These are phyloP conservation scores for Malassezia sympodialis DNA, from an alignment of 1,284 basidiomycete species.

Conservation along the genomic window DNA sequence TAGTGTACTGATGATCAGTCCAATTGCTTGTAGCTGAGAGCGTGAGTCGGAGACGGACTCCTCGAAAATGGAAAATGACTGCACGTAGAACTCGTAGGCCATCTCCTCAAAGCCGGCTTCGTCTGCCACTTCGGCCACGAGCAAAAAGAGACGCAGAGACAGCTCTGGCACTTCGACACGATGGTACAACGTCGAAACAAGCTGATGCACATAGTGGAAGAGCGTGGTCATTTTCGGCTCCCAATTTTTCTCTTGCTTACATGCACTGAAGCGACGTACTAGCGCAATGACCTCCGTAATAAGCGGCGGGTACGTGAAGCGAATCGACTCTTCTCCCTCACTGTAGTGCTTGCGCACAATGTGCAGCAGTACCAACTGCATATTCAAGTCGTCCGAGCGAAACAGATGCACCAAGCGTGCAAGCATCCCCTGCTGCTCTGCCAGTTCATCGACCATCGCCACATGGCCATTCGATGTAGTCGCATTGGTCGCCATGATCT, in stretches of 20 bases:
- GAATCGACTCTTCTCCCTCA: constrained; percentile 41
- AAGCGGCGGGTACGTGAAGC: constrained; percentile 41
- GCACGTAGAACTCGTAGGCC: constrained; percentile 46
- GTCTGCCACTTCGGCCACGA: constrained; percentile 42
- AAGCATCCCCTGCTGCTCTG: constrained; percentile 44
- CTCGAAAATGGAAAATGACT: constrained; percentile 46
- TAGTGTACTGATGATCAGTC: constrained; percentile 39
- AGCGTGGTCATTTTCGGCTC: constrained; percentile 41
- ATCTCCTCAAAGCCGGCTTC: constrained; percentile 44
- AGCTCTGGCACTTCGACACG: constrained; percentile 43
- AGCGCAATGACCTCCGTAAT: constrained; percentile 38
- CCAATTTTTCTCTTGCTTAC: constrained; percentile 29
- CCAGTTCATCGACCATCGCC: constrained; percentile 35
- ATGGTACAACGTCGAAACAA: constrained; percentile 43
- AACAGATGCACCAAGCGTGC: constrained; percentile 45
- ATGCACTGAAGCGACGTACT: constrained; percentile 40
- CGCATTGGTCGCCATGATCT: constrained; percentile 14
- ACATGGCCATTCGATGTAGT: not conserved
- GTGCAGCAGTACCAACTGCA: constrained; percentile 41
- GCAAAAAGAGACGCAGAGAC: constrained; percentile 38
- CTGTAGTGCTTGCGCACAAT: constrained; percentile 40
- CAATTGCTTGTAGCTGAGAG: constrained; percentile 42
- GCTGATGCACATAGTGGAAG: constrained; percentile 45
- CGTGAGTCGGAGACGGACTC: constrained; percentile 45
- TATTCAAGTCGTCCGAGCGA: constrained; percentile 36